Percentiles rank a stretch among this genome's conserved stretches.
These are phyloP conservation scores for Waitea zeae DNA, from an alignment of 1,284 basidiomycete genomes.

Conservation along the genomic window DNA sequence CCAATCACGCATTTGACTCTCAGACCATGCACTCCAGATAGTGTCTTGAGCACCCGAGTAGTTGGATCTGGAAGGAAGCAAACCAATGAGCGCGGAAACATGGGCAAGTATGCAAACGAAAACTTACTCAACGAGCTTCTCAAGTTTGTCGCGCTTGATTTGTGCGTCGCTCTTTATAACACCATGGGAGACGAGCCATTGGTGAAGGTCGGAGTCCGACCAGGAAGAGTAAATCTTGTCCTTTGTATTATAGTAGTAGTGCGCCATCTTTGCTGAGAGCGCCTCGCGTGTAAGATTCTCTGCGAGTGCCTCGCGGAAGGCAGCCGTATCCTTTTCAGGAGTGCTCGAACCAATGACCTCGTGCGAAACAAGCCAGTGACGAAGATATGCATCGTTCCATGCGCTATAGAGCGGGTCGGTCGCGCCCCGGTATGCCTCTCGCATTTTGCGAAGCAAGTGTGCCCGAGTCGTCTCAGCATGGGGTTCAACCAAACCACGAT, in stretches of 20 bases:
- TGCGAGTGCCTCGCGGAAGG: neutral
- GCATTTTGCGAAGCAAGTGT: conserved; percentile 55
- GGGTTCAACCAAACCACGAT: conserved; percentile 56
- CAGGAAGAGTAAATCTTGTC: conserved; percentile 56
- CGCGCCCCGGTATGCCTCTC: conserved; percentile 45
- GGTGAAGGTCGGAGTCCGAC: conserved; percentile 47
- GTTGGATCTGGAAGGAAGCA: conserved; percentile 48
- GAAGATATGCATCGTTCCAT: conserved; percentile 75
- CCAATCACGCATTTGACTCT: conserved; percentile 64
- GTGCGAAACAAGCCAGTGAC: conserved; percentile 71
- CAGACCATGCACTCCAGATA: conserved; percentile 59
- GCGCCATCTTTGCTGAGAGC: conserved; percentile 53
- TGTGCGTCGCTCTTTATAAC: conserved; percentile 57
- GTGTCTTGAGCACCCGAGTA: conserved; percentile 56
- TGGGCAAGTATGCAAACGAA: conserved; percentile 14
- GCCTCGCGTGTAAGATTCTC: conserved; percentile 33
- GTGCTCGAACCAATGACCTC: conserved; percentile 42
- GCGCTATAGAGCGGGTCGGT: conserved; percentile 57
- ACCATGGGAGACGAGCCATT: conserved; percentile 59
- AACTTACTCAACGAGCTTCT: conserved; percentile 55
- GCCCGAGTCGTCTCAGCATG: conserved; percentile 42
- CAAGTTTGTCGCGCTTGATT: conserved; percentile 57
- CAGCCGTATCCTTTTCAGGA: conserved; percentile 25
- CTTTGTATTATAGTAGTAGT: conserved; percentile 54
- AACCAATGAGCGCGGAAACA: neutral